phyloP scores from a whole-genome alignment of 2,329 filamentous ascomycete species.

The Stagonosporopsis tanaceti region DNA sequence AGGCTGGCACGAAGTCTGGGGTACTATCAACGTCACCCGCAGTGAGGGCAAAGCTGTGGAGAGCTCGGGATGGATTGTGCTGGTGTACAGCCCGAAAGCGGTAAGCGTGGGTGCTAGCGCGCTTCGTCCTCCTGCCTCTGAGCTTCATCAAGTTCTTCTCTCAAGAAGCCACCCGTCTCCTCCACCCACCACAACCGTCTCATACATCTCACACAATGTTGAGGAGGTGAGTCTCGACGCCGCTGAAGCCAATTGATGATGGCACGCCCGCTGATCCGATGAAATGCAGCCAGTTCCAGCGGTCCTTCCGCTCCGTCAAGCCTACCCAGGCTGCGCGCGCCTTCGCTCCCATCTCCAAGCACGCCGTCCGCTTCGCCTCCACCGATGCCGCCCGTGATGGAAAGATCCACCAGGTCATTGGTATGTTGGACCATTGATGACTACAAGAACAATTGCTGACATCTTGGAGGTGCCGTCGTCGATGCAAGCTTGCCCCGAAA shows the following conservation, averaged over 20 bases:
- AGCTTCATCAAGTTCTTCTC: conserved; percentile 20
- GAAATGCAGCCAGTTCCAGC: conserved; percentile 48
- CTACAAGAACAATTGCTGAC: neutral
- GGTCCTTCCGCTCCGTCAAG: conserved; percentile 59
- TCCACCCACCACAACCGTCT: conserved; percentile 42
- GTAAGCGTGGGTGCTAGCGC: conserved; percentile 15
- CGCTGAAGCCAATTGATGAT: conserved; percentile 49
- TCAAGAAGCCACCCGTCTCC: conserved; percentile 38
- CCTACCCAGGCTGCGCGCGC: conserved; percentile 54
- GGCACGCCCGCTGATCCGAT: conserved; percentile 50
- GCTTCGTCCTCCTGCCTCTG: conserved; percentile 3
- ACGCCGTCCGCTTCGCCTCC: conserved; percentile 68
- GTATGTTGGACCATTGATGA: conserved; percentile 45
- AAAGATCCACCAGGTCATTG: conserved; percentile 82
- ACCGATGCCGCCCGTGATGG: conserved; percentile 65
- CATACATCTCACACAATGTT: conserved; percentile 64
- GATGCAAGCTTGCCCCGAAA: conserved; percentile 73
- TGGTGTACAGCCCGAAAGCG: conserved; percentile 13
- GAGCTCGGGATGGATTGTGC: conserved; percentile 15
- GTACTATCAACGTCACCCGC: neutral
- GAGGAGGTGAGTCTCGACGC: conserved; percentile 62
- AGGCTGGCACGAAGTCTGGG: neutral
- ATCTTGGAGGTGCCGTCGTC: conserved; percentile 76
- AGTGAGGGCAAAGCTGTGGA: conserved; percentile 11
- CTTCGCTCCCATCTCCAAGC: conserved; percentile 65